phyloP scores from a whole-genome alignment of 768 basidiomycete genomes.

The Naematelia aurantialba region DNA sequence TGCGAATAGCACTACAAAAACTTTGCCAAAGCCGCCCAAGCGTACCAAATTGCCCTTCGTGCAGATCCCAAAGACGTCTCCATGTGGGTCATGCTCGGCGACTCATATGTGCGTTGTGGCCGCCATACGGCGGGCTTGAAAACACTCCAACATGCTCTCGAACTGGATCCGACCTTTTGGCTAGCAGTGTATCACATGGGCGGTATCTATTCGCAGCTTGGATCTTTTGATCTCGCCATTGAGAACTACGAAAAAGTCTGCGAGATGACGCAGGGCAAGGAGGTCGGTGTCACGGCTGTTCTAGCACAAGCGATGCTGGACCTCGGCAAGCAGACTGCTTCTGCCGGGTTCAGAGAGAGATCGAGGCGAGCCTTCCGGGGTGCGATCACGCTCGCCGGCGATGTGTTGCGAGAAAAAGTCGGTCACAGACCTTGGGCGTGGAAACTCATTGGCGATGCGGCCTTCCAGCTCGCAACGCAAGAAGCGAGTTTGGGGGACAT shows the following conservation, averaged over 20 bases:
- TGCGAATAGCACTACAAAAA: constrained; percentile 54
- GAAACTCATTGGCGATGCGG: constrained; percentile 75
- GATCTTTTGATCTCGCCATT: constrained; percentile 72
- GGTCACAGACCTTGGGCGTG: constrained; percentile 55
- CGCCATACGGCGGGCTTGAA: constrained; percentile 85
- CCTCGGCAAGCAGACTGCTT: constrained; percentile 63
- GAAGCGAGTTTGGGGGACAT: constrained; percentile 53
- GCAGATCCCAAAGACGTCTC: constrained; percentile 70
- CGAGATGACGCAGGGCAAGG: constrained; percentile 53
- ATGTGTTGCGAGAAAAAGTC: constrained; percentile 19
- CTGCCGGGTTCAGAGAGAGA: constrained; percentile 68
- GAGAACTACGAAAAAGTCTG: constrained; percentile 58
- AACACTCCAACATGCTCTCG: constrained; percentile 69
- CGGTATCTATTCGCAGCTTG: constrained; percentile 74
- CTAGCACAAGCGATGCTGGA: constrained; percentile 70
- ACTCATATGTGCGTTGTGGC: constrained; percentile 84
- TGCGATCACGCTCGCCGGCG: constrained; percentile 20
- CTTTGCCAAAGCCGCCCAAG: constrained; percentile 70
- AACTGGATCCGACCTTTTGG: constrained; percentile 76
- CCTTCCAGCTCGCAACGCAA: constrained; percentile 62
- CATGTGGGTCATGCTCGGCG: constrained; percentile 87
- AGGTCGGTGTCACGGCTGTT: constrained; percentile 68
- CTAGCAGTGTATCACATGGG: constrained; percentile 75
- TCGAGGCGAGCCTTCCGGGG: constrained; percentile 68
- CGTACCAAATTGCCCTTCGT: constrained; percentile 79